Evolutionary conservation across 495 filamentous ascomycete genomes (phyloP), one percentile per base, ranked within the genome.

Genomic region (Penicillium taxi): DNA sequence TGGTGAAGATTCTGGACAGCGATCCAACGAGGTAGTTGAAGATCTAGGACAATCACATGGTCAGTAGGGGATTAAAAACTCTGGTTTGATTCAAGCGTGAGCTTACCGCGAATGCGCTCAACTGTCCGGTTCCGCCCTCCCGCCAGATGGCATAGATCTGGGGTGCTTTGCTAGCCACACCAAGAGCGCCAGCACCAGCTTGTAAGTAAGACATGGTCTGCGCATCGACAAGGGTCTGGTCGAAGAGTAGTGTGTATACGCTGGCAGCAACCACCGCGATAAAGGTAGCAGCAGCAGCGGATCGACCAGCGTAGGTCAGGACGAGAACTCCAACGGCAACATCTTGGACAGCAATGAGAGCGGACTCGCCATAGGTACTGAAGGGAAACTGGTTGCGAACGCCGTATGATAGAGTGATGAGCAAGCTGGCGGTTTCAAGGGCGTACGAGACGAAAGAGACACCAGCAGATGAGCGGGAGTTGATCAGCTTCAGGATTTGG

Each of bases 11-110:
- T 50, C 91, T 81, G 9, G 86, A 82, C 25, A 95, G 77, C 39
- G 85, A 91, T 9, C 91, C 91, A 50, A 76, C 68, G 49, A 98
- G 86, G 62, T 94, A 98, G 71, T 94, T 96, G 72, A 96, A 94
- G 34, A 98, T 88, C 90, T 96, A 50, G 29, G 42, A 16, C 15
- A 20, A 22, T 15, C 9, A 16, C 19, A 4, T 31, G 32, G 38
- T 53, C 33, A 55, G 41, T 26, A 21, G 32, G 15, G 8, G 22
- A 21, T 33, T 15, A 26, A 21, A 12, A 17, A n/a, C n/a, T n/a
- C n/a, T n/a, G n/a, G n/a, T n/a, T n/a, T n/a, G n/a, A n/a, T n/a
- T n/a, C n/a, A 9, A 36, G 29, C n/a, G 18, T 32, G n/a, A 20
- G 31, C 32, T 34, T 70, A 96, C 91, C 36, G 88, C 84, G 61